Base-by-base conservation (phyloP, 2,329 filamentous ascomycete species). In the Rutstroemia sp. region DNA sequence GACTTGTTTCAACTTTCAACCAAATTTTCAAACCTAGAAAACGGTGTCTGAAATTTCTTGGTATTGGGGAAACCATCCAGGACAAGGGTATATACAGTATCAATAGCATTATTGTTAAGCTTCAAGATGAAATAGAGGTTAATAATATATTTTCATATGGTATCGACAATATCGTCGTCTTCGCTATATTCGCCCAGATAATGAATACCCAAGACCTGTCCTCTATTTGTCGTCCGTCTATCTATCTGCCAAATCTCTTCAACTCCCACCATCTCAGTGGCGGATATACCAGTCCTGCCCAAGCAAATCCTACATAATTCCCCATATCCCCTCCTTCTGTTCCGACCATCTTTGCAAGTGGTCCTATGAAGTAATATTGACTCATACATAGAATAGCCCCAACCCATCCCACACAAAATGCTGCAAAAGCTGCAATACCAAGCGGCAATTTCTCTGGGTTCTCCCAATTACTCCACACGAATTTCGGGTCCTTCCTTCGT, bases 321-420 rank as follows among this genome's bases (percentile, higher is more conserved):
- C 66, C 65, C 63, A 68, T 66, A 60, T 68, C 66, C 2, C 58
- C 65, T 5, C 66, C 66, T 56, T 65, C 58, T n/a, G 62, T 77
- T 0, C 82, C 81, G 17, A 85, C 77, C 52, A 77, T 68, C 48
- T 72, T 73, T 3, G 82, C 82, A 57, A 87, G 69, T 0, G 84
- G 84, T 1, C 85, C 84, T 44, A 67, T 61, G 68, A 84, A 88
- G 79, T 83, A 88, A 3, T 80, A 78, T 71, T 89, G 84, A 21
- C 81, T 80, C 84, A 88, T 88, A 58, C 78, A 84, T 47, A 87
- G 67, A 27, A 88, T 78, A 0, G 82, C 78, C 8, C 84, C 83
- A 3, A 75, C 76, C 83, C 84, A 87, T 3, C 84, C 83, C 14
- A 87, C 65, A 40, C 84, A 67, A 62, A 88, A 88, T 0, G 84